Conservation (phyloP, 2,329 filamentous ascomycete genomes). For the Erysiphe pulchra region DNA sequence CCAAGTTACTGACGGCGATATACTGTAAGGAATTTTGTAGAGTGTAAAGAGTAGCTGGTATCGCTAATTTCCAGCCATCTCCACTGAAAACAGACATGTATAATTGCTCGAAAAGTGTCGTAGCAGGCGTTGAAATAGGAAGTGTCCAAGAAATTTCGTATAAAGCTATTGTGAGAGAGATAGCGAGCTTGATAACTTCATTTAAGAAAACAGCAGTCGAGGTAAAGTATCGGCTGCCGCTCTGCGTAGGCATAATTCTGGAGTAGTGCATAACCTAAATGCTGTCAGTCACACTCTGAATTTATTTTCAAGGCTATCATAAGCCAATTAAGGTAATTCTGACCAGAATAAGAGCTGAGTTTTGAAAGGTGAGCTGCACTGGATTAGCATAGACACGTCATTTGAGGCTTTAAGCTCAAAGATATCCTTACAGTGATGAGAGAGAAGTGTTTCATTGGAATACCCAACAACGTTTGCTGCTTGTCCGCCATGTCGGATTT, state of each 20-base stretch:
- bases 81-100: slow-evolving; percentile 60
- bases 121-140: slow-evolving; percentile 54
- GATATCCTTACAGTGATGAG: slow-evolving; percentile 29
- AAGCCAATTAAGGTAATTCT: slow-evolving; percentile 2
- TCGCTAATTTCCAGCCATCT: slow-evolving; percentile 83
- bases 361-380: slow-evolving; percentile 48
- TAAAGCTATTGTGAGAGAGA: slow-evolving; percentile 66
- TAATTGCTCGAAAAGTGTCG: slow-evolving; percentile 56
- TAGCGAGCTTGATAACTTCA: slow-evolving; percentile 69
- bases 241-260: slow-evolving; percentile 63
- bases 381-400: slow-evolving; percentile 3
- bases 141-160: slow-evolving; percentile 63
- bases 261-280: slow-evolving; percentile 77
- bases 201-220: slow-evolving; percentile 87
- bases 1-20: slow-evolving; percentile 68
- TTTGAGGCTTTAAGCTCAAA: not conserved
- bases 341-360: slow-evolving; percentile 52
- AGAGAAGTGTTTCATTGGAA: slow-evolving; percentile 44
- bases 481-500: slow-evolving; percentile 1
- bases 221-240: slow-evolving; percentile 71
- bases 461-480: slow-evolving; percentile 18
- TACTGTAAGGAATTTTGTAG: slow-evolving; percentile 88
- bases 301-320: not conserved
- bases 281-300: slow-evolving; percentile 3
- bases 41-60: slow-evolving; percentile 73